Conservation (phyloP, 768 basidiomycete genomes). For the Cystofilobasidium ferigula region DNA sequence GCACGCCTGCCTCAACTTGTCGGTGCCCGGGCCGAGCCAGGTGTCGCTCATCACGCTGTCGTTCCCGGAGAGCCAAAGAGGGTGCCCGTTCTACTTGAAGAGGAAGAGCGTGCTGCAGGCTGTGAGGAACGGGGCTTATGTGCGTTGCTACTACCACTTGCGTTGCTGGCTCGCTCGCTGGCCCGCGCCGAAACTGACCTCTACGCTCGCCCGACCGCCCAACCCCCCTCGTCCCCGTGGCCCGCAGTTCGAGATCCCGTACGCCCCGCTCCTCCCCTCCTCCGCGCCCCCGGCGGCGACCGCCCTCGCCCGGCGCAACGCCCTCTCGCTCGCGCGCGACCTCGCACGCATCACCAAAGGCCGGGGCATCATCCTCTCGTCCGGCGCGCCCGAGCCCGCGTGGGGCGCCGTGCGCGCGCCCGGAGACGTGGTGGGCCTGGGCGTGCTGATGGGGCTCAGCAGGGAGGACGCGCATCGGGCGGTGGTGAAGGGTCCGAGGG, state of each 20-base stretch:
- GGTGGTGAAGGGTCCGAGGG: conserved; percentile 12
- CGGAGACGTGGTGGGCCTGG: conserved; percentile 20
- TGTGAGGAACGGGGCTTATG: conserved; percentile 71
- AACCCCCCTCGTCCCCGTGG: neutral
- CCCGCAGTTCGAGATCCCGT: conserved; percentile 22
- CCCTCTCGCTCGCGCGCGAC: conserved; percentile 19
- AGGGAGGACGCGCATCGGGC: conserved; percentile 10
- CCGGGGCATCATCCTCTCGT: conserved; percentile 20
- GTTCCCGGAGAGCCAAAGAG: conserved; percentile 2
- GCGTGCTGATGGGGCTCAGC: conserved; percentile 20
- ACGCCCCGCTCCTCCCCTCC: conserved; percentile 20
- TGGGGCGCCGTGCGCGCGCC: conserved; percentile 14
- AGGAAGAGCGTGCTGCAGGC: conserved; percentile 23
- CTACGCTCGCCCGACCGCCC: no score
- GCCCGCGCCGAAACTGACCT: neutral
- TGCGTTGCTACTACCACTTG: conserved; percentile 30
- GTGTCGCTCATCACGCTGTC: conserved; percentile 48
- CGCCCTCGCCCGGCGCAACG: conserved; percentile 14
- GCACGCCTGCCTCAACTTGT: conserved; percentile 67
- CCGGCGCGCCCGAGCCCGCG: conserved; percentile 5
- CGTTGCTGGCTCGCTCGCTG: conserved; percentile 8
- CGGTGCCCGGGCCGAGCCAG: conserved; percentile 43
- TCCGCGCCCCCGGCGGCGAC: neutral
- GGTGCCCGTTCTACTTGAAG: conserved; percentile 19
- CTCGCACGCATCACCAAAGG: conserved; percentile 21